Conservation (phyloP, 2,329 filamentous ascomycete species). For the Aspergillus arachidicola region DNA sequence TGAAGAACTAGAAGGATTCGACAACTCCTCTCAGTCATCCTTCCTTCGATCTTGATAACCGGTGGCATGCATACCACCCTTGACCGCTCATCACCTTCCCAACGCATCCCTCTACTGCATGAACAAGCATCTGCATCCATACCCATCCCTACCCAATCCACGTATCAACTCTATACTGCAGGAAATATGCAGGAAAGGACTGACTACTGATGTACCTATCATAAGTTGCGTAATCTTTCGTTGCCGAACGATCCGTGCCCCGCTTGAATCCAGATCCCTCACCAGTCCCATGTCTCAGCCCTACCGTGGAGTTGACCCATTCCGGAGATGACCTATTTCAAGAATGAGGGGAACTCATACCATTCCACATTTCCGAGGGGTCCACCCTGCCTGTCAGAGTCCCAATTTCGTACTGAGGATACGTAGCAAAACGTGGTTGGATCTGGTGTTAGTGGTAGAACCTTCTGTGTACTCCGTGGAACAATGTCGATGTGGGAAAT, state of each 20-base stretch:
- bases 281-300: neutral
- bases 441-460: neutral
- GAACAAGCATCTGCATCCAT: neutral
- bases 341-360: neutral
- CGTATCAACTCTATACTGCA: neutral
- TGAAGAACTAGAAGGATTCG: neutral
- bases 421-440: neutral
- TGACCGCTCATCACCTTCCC: neutral
- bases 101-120: neutral
- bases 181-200: no score
- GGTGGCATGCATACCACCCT: neutral
- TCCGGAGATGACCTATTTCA: neutral
- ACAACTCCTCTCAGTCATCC: neutral
- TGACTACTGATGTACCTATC: neutral
- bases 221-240: neutral
- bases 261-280: neutral
- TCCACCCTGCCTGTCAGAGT: neutral
- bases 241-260: neutral
- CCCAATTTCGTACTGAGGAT: neutral
- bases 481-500: no score
- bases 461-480: neutral
- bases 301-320: neutral
- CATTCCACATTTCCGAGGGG: neutral
- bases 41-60: neutral
- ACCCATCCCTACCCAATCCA: neutral